Conservation (phyloP, 768 basidiomycete species). For the Termitomyces bulborhizus region DNA sequence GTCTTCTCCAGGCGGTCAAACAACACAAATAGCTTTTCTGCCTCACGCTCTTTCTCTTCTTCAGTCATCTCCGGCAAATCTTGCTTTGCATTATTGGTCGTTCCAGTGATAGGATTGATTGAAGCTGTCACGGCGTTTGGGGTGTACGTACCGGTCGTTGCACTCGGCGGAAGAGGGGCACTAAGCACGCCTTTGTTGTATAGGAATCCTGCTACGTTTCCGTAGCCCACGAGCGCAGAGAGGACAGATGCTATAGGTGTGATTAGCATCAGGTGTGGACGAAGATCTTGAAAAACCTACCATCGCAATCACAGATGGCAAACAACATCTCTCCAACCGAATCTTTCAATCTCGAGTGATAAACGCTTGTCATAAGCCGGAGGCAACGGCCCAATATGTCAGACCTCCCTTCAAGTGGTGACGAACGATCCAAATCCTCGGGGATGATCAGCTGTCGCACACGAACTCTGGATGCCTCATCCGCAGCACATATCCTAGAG, state of each 20-base stretch:
- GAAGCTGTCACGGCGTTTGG: constrained; percentile 30
- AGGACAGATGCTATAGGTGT: constrained; percentile 50
- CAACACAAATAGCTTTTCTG: constrained; percentile 85
- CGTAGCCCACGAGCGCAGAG: constrained; percentile 83
- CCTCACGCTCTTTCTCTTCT: constrained; percentile 92
- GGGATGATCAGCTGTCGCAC: constrained; percentile 72
- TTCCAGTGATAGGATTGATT: constrained; percentile 89
- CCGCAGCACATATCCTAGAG: constrained; percentile 60
- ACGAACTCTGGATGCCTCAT: constrained; percentile 48
- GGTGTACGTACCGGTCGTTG: constrained; percentile 20
- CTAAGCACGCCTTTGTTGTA: constrained; percentile 84
- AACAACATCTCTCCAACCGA: constrained; percentile 85
- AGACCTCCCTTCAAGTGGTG: constrained; percentile 64
- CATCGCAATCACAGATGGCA: constrained; percentile 74
- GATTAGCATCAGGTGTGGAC: background rate
- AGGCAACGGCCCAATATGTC: constrained; percentile 77
- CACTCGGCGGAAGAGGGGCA: constrained; percentile 37
- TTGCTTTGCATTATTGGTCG: constrained; percentile 36
- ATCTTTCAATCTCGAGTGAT: constrained; percentile 67
- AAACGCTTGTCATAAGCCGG: constrained; percentile 68
- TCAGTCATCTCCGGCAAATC: constrained; percentile 69
- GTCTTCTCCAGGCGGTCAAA: constrained; percentile 85
- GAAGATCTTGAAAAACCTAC: constrained; percentile 19
- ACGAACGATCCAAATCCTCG: constrained; percentile 70
- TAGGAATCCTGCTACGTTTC: constrained; percentile 91